Conservation (phyloP, 106 monocot genomes). For the Dendrobium huoshanense region DNA sequence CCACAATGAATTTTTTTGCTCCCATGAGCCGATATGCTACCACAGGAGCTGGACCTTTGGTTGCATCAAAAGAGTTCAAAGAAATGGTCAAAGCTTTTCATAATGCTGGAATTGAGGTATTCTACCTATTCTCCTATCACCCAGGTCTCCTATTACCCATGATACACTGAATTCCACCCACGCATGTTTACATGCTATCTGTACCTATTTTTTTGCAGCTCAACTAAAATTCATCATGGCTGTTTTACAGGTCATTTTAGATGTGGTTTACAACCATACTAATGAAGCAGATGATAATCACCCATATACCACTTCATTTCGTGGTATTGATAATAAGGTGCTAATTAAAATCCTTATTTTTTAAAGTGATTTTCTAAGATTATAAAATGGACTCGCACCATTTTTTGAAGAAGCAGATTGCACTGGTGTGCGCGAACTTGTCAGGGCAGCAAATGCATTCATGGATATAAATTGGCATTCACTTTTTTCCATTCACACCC, state of each 20-base stretch:
- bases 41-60: slow-evolving; percentile 71
- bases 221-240: slow-evolving; percentile 10
- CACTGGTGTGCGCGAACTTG: background rate
- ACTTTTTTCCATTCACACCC: background rate
- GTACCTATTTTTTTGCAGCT: background rate
- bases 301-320: slow-evolving; percentile 93
- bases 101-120: slow-evolving; percentile 91
- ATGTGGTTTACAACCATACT: slow-evolving; percentile 99
- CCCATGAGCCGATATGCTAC: slow-evolving; percentile 99
- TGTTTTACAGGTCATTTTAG: slow-evolving; percentile 74
- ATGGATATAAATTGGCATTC: background rate
- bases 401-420: background rate
- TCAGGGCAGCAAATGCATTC: background rate
- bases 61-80: slow-evolving; percentile 82
- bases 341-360: background rate
- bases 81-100: slow-evolving; percentile 96
- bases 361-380: background rate
- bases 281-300: slow-evolving; percentile 79
- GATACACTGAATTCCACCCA: background rate
- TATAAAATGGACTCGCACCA: background rate
- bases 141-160: background rate
- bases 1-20: slow-evolving; percentile 96
- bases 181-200: background rate
- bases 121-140: background rate
- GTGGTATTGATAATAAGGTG: slow-evolving; percentile 98